Conservation (phyloP, 495 filamentous ascomycete genomes). For the Penicillium dipodomyicola region DNA sequence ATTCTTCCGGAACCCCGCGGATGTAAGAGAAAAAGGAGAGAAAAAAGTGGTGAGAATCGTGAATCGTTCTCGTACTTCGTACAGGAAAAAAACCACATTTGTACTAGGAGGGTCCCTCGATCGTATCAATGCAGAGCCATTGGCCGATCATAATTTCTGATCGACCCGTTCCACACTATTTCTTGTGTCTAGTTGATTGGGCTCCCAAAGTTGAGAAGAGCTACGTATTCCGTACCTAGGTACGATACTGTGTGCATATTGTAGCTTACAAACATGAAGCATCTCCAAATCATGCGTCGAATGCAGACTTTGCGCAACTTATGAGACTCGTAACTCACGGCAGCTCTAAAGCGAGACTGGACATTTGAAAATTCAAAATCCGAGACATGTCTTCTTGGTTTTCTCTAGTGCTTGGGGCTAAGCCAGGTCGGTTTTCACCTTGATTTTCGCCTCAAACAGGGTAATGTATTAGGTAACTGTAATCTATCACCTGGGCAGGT, state of each 20-base stretch:
- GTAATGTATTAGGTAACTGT: not conserved
- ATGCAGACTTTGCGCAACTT: not conserved
- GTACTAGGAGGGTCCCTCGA: not conserved
- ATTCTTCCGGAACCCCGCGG: conserved; percentile 2
- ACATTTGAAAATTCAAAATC: conserved; percentile 18
- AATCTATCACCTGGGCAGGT: not conserved
- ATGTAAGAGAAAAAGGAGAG: not conserved
- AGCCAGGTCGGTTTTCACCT: not conserved
- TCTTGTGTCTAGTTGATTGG: not conserved
- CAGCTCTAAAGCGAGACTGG: conserved; percentile 19
- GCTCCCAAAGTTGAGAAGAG: not conserved
- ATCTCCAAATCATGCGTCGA: not conserved
- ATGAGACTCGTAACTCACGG: conserved; percentile 1
- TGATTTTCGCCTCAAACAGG: not conserved
- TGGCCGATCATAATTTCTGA: conserved; percentile 6
- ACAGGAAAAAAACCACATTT: not conserved
- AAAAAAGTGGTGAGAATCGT: not conserved
- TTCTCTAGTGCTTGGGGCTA: not conserved
- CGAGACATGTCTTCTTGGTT: conserved; percentile 22
- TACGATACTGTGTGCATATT: too few species aligned
- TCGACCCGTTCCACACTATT: not conserved
- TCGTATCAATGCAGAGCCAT: conserved; percentile 1
- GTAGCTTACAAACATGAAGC: not conserved
- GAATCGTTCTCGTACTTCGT: not conserved
- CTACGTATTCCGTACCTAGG: not conserved